Conservation (phyloP, 2,329 filamentous ascomycete genomes). For the Seiridium unicorne region DNA sequence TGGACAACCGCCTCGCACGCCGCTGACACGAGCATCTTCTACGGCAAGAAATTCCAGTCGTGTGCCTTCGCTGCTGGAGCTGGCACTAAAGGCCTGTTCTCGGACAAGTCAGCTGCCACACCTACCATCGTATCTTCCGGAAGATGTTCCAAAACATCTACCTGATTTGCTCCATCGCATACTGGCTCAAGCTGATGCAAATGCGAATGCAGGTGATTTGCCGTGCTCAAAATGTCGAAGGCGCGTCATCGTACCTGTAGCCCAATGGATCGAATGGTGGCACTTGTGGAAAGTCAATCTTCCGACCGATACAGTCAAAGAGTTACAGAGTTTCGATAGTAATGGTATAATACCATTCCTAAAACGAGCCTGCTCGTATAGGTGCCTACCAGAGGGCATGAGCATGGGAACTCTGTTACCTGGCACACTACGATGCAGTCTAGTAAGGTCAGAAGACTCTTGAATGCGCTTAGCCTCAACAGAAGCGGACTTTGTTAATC, state of each 20-base stretch:
- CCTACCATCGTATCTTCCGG: slow-evolving; percentile 41
- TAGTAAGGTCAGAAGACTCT: background rate
- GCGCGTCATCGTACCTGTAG: slow-evolving; percentile 46
- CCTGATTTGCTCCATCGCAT: slow-evolving; percentile 38
- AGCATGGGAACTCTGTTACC: slow-evolving; percentile 10
- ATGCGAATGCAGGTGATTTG: slow-evolving; percentile 40
- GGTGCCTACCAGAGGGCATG: slow-evolving; percentile 37
- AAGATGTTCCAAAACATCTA: slow-evolving; percentile 37
- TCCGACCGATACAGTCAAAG: background rate
- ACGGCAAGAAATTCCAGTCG: slow-evolving; percentile 20
- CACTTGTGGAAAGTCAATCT: slow-evolving; percentile 26
- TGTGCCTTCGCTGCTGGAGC: slow-evolving; percentile 51
- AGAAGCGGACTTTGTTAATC: too few relatives aligned
- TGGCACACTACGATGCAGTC: slow-evolving; percentile 9
- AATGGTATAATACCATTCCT: slow-evolving; percentile 19
- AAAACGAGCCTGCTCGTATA: slow-evolving; percentile 42
- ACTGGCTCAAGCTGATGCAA: slow-evolving; percentile 36
- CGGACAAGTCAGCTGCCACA: slow-evolving; percentile 39
- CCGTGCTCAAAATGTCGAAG: slow-evolving; percentile 52
- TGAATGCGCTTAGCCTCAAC: background rate
- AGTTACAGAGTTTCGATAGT: background rate
- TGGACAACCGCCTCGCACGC: slow-evolving; percentile 11
- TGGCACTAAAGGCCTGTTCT: slow-evolving; percentile 46
- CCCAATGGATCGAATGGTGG: slow-evolving; percentile 65
- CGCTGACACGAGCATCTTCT: slow-evolving; percentile 4